Evolutionary conservation across 2,329 filamentous ascomycete genomes (phyloP), one percentile per base, ranked within the genome.

Genomic region (Colletotrichum trifolii): DNA sequence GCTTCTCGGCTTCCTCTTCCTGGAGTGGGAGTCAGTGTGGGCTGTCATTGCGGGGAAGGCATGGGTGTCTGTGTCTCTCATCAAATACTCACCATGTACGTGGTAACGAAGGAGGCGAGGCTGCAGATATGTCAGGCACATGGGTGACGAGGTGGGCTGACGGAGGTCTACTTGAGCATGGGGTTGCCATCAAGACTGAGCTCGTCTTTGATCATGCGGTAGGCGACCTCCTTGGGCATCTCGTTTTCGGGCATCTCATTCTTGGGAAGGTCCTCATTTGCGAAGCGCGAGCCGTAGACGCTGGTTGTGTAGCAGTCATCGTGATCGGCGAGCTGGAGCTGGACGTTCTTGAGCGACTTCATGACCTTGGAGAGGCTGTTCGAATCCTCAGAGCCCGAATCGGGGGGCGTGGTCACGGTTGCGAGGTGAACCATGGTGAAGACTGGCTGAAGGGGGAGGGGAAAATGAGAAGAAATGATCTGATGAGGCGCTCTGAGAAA

Each of bases 121-220:
- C 93, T 96, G 33, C n/a, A 17, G 45, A 40, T 15, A 46, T 25
- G 36, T 17, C 36, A 42, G 34, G 9, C 35, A 33, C 7, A 36
- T 4, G 33, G 25, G 12, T 54, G 39, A 43, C 17, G 50, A 35
- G 2, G 25, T 35, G 11, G 8, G 52, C 8, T 54, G 40, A 25
- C 33, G 7, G 25, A 11, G 42, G 74, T 84, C 71, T 80, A 92
- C 89, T 91, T 93, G 68, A 97, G 85, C 84, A 94, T 95, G 8
- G 94, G 93, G 71, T 95, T 96, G 60, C 94, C 94, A 75, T 98
- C 95, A 56, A 97, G 83, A 69, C 92, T 96, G 69, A 97, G 83
- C 74, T 97, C 93, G 76, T 97, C 95, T 83, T 93, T 95, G 84
- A 97, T 97, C 92, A 97, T 91, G 53, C 94, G 90, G 78, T 97